A percentile compares a stretch with the other conserved stretches of the same genome.
These are phyloP conservation scores for Botryotinia convoluta DNA, from an alignment of 2,329 filamentous ascomycete species.

Conservation along the genomic window DNA sequence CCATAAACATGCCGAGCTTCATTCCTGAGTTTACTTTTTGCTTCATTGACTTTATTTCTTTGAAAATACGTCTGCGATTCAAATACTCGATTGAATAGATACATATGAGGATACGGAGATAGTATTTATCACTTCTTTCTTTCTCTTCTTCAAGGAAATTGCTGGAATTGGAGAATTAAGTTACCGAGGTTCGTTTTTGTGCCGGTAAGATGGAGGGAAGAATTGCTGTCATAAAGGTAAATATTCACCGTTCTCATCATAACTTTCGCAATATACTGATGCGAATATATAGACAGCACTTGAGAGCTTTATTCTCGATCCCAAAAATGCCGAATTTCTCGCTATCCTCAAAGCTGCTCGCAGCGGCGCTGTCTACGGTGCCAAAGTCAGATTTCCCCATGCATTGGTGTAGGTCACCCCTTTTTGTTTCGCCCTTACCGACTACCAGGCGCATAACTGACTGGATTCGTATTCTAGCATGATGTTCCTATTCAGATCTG, in stretches of 20 bases:
- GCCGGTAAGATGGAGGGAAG: constrained; percentile 31
- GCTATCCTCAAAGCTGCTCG: constrained; percentile 87
- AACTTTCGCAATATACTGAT: neutral
- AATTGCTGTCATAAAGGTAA: constrained; percentile 34
- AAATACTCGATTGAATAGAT: neutral
- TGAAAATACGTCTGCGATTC: constrained; percentile 8
- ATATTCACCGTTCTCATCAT: neutral
- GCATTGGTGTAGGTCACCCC: constrained; percentile 71
- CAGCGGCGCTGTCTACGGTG: constrained; percentile 95
- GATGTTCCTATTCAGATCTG: constrained; percentile 94
- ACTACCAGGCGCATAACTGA: neutral
- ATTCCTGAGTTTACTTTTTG: constrained; percentile 23
- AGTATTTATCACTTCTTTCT: neutral
- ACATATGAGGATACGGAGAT: neutral
- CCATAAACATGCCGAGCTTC: constrained; percentile 20
- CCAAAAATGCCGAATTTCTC: constrained; percentile 79
- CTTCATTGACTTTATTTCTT: constrained; percentile 2
- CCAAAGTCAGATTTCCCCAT: constrained; percentile 97
- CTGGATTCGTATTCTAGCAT: constrained; percentile 56
- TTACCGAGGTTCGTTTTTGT: constrained; percentile 33
- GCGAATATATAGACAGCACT: constrained; percentile 42
- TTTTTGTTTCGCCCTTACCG: neutral
- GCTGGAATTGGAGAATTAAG: constrained; percentile 21
- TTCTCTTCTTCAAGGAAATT: neutral
- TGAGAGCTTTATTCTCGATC: constrained; percentile 77